phyloP scores from a whole-genome alignment of 192 early-diverging fungal genomes.

The Coemansia reversa region DNA sequence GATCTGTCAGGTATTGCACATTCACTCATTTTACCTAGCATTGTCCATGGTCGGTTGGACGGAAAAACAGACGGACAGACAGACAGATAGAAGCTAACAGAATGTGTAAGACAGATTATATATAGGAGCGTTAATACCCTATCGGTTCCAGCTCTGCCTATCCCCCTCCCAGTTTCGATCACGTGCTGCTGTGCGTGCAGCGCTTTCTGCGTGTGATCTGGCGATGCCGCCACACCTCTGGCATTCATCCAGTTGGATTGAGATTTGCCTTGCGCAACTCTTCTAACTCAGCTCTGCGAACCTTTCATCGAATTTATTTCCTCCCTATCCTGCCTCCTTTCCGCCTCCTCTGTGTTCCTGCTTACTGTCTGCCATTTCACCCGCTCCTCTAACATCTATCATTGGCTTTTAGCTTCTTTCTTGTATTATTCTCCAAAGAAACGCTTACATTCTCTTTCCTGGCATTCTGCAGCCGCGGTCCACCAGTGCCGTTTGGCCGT shows the following conservation, averaged over 20 bases:
- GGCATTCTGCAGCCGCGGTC: not conserved
- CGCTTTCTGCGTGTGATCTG: conserved; percentile 39
- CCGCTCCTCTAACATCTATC: too few species aligned
- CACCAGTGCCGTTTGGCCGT: not conserved
- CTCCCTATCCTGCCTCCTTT: conserved; percentile 6
- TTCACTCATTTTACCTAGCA: too few species aligned
- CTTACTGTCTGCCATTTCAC: not conserved
- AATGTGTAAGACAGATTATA: too few species aligned
- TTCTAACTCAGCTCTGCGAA: conserved; percentile 1
- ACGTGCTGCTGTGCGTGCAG: conserved; percentile 23
- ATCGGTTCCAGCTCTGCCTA: not conserved
- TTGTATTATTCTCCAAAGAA: conserved; percentile 9
- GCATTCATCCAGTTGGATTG: conserved; percentile 21
- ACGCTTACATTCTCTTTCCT: not conserved
- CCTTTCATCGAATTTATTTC: conserved; percentile 1
- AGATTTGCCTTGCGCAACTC: conserved; percentile 5
- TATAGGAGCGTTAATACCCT: not conserved
- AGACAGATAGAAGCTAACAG: too few species aligned
- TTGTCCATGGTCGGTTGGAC: too few species aligned
- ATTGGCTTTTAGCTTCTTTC: not conserved
- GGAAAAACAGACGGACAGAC: too few species aligned
- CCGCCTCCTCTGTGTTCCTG: conserved; percentile 3
- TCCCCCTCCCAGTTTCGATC: conserved; percentile 16
- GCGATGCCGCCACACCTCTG: conserved; percentile 2
- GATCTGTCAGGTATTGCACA: too few species aligned